A percentile compares a stretch with the other conserved stretches of the same genome.
These are phyloP conservation scores for Selenicereus undatus DNA, from an alignment of 148 eudicot species.

Conservation along the genomic window DNA sequence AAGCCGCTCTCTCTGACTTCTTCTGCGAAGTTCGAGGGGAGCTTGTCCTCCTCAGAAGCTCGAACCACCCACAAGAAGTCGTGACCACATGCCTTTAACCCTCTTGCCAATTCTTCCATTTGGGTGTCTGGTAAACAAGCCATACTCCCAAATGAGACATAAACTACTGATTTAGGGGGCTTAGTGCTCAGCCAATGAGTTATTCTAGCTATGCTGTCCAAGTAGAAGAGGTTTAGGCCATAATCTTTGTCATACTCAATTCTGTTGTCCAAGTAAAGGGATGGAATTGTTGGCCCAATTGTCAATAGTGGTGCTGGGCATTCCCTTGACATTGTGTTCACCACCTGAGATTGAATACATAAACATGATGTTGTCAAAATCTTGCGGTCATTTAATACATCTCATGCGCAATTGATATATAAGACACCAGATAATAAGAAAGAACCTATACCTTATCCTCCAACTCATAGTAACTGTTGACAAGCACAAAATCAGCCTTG, in stretches of 20 bases:
- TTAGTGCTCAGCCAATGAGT: slow-evolving; percentile 40
- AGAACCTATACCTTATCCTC: slow-evolving; percentile 44
- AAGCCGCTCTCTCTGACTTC: slow-evolving; percentile 27
- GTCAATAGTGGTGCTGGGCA: slow-evolving; percentile 28
- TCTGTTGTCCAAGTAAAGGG: slow-evolving; percentile 40
- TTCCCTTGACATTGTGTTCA: slow-evolving; percentile 37
- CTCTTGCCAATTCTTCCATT: slow-evolving; percentile 42
- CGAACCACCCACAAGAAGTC: slow-evolving; percentile 41
- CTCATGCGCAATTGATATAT: no score
- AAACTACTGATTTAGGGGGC: slow-evolving; percentile 39
- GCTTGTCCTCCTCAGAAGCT: slow-evolving; percentile 25
- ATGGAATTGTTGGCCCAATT: slow-evolving; percentile 53
- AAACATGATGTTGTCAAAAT: not conserved
- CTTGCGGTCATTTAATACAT: no score
- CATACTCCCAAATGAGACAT: slow-evolving; percentile 53
- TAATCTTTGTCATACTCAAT: slow-evolving; percentile 31
- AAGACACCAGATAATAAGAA: not conserved
- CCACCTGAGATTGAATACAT: slow-evolving; percentile 17
- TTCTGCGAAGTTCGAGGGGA: slow-evolving; percentile 15
- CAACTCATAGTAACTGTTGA: slow-evolving; percentile 58
- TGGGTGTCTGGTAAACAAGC: slow-evolving; percentile 26
- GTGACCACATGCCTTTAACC: slow-evolving; percentile 18
- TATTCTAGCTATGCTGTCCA: slow-evolving; percentile 3
- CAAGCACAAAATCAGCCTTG: slow-evolving; percentile 54
- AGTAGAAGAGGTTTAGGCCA: slow-evolving; percentile 31